Evolutionary conservation across 306 rosid genomes (phyloP), one percentile per base, ranked within the genome.

Genomic region (Prinsepia uniflora): DNA sequence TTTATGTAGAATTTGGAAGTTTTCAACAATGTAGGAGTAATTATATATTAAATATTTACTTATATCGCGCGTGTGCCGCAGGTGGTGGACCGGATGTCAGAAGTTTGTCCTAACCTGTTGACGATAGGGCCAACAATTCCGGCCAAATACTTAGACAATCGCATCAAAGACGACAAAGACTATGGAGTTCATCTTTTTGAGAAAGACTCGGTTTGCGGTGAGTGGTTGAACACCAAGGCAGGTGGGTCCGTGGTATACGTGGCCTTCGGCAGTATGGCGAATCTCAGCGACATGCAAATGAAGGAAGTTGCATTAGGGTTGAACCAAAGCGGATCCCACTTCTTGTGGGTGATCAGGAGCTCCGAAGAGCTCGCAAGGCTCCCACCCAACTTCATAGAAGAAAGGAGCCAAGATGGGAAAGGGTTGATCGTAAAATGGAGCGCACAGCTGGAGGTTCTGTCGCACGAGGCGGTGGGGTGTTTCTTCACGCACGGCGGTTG

Each of bases 121-220:
- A 81, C 91, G n/a, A 79, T 90, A 49, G 96, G 93, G 15, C 91
- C 93, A 44, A 76, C 89, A 30, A 58, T 87, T 71, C 91, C 93
- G 65, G 82, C 81, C 7, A 7, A 63, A 12, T 66, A 85, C 82
- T 60, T 85, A 52, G 89, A 82, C 84, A 84, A 50, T 7, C 7
- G 0, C 17, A 67, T 67, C 59, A n/a, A 12, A 13, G 63, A 7
- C 15, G 13, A 18, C 17, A 47, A 36, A 0, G 71, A 22, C 13
- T 49, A 67, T 6, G 50, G n/a, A 67, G 59, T 85, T 10, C 52
- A 71, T 49, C 84, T 90, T 43, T 84, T 81, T 40, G 8, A 48
- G 34, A 4, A 18, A 11, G 85, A 87, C 43, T 63, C 74, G 8
- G 45, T 62, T 43, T 62, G 59, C 63, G 71, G 4, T 5, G 47